phyloP scores from a whole-genome alignment of 2,329 filamentous ascomycete genomes.

The Verticillium longisporum region DNA sequence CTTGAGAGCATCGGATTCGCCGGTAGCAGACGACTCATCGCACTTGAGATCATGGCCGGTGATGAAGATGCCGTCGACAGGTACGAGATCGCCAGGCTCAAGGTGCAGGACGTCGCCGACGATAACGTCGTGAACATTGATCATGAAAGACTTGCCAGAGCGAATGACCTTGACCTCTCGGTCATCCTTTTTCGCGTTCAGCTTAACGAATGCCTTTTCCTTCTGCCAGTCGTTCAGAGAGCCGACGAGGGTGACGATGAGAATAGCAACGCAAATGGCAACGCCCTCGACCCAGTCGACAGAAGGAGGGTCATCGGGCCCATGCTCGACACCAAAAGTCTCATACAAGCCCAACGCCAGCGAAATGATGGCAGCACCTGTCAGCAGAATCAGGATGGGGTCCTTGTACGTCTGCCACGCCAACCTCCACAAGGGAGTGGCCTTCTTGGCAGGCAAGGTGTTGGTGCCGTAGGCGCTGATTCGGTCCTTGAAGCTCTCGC shows the following conservation, averaged over 20 bases:
- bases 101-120: conserved; percentile 66
- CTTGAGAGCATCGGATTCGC: conserved; percentile 66
- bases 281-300: conserved; percentile 64
- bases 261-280: conserved; percentile 57
- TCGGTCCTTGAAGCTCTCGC: conserved; percentile 35
- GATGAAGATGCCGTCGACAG: conserved; percentile 65
- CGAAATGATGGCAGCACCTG: conserved; percentile 58
- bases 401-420: conserved; percentile 65
- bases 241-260: conserved; percentile 57
- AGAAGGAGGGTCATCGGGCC: conserved; percentile 27
- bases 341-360: conserved; percentile 62
- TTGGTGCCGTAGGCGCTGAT: conserved; percentile 54
- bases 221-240: conserved; percentile 63
- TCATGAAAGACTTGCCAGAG: conserved; percentile 55
- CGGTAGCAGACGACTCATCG: conserved; percentile 67
- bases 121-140: conserved; percentile 60
- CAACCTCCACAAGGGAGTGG: conserved; percentile 52
- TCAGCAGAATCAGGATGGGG: conserved; percentile 60
- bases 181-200: conserved; percentile 57
- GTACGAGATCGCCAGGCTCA: conserved; percentile 63
- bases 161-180: conserved; percentile 60
- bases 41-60: conserved; percentile 48
- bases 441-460: conserved; percentile 55
- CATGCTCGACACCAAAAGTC: conserved; percentile 45
- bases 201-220: conserved; percentile 56